These are phyloP conservation scores for Plasmodium chabaudi DNA, from an alignment of 169 alveolate genomes.

Conservation along the genomic window DNA sequence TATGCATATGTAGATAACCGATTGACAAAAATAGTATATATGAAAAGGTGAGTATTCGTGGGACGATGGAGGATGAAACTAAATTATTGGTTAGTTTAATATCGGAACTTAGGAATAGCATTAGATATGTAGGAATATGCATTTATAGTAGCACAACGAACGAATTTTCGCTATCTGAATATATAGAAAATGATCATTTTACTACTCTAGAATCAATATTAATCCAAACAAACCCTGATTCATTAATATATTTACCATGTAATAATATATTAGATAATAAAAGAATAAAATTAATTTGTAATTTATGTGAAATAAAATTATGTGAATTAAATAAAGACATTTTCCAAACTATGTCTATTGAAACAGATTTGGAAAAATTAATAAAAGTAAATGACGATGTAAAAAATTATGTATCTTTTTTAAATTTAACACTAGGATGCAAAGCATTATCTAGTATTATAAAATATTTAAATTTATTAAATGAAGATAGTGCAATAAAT, in stretches of 20 bases:
- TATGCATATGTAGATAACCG: neutral
- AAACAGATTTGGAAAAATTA: slow-evolving; percentile 77
- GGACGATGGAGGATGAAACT: neutral
- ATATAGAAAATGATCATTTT: slow-evolving; percentile 75
- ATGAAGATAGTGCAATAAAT: slow-evolving; percentile 76
- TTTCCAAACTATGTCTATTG: slow-evolving; percentile 64
- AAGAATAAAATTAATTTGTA: slow-evolving; percentile 47
- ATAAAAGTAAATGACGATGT: slow-evolving; percentile 76
- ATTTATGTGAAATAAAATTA: slow-evolving; percentile 55
- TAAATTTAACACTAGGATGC: slow-evolving; percentile 75
- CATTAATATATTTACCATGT: slow-evolving; percentile 20
- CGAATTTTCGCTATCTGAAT: slow-evolving; percentile 69
- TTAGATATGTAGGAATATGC: slow-evolving; percentile 64
- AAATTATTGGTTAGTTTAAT: slow-evolving; percentile 18
- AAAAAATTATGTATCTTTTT: slow-evolving; percentile 76
- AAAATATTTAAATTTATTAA: slow-evolving; percentile 76
- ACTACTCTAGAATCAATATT: slow-evolving; percentile 61
- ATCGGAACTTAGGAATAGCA: slow-evolving; percentile 15
- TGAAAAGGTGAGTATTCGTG: neutral
- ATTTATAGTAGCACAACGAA: slow-evolving; percentile 33
- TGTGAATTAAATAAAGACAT: slow-evolving; percentile 23
- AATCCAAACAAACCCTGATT: slow-evolving; percentile 44
- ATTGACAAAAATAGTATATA: too few species aligned
- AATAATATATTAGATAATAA: slow-evolving; percentile 51
- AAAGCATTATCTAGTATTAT: slow-evolving; percentile 75